Evolutionary conservation across 1,284 basidiomycete genomes (phyloP).

Genomic region (Phylloboletellus chloephorus): DNA sequence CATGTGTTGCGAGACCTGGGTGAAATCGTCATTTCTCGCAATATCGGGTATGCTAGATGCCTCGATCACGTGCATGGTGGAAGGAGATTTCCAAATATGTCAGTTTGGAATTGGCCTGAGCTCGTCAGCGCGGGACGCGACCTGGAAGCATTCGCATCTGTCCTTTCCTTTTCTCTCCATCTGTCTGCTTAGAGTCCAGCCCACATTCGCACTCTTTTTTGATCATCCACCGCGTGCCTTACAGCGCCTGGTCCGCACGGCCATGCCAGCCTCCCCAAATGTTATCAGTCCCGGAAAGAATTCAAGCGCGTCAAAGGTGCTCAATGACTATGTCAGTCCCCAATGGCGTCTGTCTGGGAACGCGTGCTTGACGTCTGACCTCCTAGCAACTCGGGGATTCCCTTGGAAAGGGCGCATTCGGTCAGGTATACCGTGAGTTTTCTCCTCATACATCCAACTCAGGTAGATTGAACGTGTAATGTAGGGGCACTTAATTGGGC

Average conservation of each 20-base stretch:
- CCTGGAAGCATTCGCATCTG: slow-evolving; percentile 18
- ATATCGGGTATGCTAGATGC: neutral
- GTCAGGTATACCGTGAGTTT: slow-evolving; percentile 84
- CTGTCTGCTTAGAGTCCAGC: slow-evolving; percentile 10
- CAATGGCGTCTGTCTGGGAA: slow-evolving; percentile 1
- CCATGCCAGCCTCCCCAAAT: slow-evolving; percentile 42
- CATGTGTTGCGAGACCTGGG: slow-evolving; percentile 1
- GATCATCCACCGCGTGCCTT: slow-evolving; percentile 1
- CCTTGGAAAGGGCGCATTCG: slow-evolving; percentile 91
- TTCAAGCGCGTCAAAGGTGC: slow-evolving; percentile 42
- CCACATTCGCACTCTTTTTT: neutral
- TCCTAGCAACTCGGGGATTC: slow-evolving; percentile 88
- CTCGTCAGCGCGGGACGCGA: slow-evolving; percentile 39
- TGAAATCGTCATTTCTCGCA: slow-evolving; percentile 2
- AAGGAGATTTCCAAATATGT: slow-evolving; percentile 30
- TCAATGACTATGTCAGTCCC: slow-evolving; percentile 55
- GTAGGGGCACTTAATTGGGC: slow-evolving; percentile 91
- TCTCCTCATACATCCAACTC: neutral
- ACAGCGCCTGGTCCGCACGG: slow-evolving; percentile 4
- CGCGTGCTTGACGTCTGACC: slow-evolving; percentile 11
- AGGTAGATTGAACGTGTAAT: slow-evolving; percentile 4
- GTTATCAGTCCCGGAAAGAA: slow-evolving; percentile 34
- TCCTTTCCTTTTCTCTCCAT: slow-evolving; percentile 15
- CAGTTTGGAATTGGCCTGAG: slow-evolving; percentile 22
- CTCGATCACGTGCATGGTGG: slow-evolving; percentile 22